These are phyloP conservation scores for Eutrema heterophyllum DNA, from an alignment of 345 rosid species.

Conservation along the genomic window DNA sequence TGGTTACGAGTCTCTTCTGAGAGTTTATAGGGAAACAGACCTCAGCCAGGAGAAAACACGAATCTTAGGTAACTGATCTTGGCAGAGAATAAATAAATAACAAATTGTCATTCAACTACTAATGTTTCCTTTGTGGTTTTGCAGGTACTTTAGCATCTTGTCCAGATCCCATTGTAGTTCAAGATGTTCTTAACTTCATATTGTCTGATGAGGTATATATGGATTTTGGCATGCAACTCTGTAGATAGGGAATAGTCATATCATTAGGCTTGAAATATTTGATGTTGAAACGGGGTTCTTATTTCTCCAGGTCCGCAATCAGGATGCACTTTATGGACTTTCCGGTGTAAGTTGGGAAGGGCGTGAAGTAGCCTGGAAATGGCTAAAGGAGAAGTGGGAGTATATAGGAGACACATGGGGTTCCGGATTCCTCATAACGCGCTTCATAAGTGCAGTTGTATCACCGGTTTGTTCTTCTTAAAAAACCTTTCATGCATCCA, in stretches of 20 bases:
- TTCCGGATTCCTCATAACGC: slow-evolving; percentile 65
- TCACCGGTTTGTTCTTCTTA: slow-evolving; percentile 55
- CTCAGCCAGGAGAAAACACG: slow-evolving; percentile 96
- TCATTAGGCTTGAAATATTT: neutral
- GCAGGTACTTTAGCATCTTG: slow-evolving; percentile 75
- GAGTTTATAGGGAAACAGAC: slow-evolving; percentile 87
- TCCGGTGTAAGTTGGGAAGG: slow-evolving; percentile 67
- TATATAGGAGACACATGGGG: slow-evolving; percentile 61
- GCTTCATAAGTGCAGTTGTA: slow-evolving; percentile 62
- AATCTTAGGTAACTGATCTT: slow-evolving; percentile 50
- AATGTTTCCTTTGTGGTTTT: neutral
- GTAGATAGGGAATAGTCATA: neutral
- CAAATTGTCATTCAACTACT: neutral
- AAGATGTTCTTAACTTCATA: slow-evolving; percentile 69
- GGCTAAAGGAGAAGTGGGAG: slow-evolving; percentile 92
- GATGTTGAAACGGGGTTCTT: neutral
- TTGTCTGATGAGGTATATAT: slow-evolving; percentile 67
- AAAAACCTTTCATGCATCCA: neutral
- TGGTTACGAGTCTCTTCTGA: slow-evolving; percentile 73
- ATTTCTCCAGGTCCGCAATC: slow-evolving; percentile 66
- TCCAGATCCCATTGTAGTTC: slow-evolving; percentile 54
- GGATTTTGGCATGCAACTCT: neutral
- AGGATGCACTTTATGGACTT: slow-evolving; percentile 78
- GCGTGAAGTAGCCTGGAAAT: slow-evolving; percentile 89
- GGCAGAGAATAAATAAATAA: neutral